phyloP scores from a whole-genome alignment of 2,329 filamentous ascomycete genomes.

The Ascochyta clinopodiicola region DNA sequence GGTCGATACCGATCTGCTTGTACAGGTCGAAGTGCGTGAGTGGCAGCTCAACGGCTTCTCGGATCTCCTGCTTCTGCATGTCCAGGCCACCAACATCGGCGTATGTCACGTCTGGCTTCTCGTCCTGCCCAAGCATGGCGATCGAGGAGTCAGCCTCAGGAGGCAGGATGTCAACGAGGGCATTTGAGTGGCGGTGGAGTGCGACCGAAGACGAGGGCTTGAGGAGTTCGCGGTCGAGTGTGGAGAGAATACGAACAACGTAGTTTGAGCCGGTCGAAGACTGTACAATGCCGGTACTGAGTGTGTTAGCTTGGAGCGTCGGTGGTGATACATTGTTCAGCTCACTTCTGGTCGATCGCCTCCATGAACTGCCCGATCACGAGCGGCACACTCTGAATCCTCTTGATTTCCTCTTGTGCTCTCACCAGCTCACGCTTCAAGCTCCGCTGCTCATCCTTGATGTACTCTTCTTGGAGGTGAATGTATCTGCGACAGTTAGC shows the following conservation, averaged over 20 bases:
- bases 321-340: background rate
- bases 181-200: slow-evolving; percentile 97
- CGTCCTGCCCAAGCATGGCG: slow-evolving; percentile 93
- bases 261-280: slow-evolving; percentile 99
- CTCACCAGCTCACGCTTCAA: slow-evolving; percentile 96
- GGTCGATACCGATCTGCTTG: slow-evolving; percentile 99
- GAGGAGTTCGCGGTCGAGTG: slow-evolving; percentile 95
- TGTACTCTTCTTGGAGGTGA: slow-evolving; percentile 98
- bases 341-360: slow-evolving; percentile 97
- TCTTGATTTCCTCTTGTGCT: slow-evolving; percentile 98
- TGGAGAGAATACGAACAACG: slow-evolving; percentile 96
- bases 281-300: slow-evolving; percentile 95
- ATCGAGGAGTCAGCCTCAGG: slow-evolving; percentile 98
- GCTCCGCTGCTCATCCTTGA: slow-evolving; percentile 99
- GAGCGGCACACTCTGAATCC: slow-evolving; percentile 96
- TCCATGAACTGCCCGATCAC: slow-evolving; percentile 99
- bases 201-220: slow-evolving; percentile 98
- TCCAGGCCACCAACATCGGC: slow-evolving; percentile 96
- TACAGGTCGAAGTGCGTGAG: slow-evolving; percentile 98
- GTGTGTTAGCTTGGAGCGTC: slow-evolving; percentile 20
- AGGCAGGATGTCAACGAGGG: slow-evolving; percentile 97
- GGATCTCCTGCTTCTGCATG: slow-evolving; percentile 99
- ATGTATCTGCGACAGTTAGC: slow-evolving; percentile 71
- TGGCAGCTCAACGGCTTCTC: slow-evolving; percentile 95
- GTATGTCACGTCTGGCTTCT: slow-evolving; percentile 98